Percentiles rank a stretch among this genome's conserved stretches.
Evolutionary conservation across 495 filamentous ascomycete species (phyloP).

Genomic region (Annulohypoxylon stygium): DNA sequence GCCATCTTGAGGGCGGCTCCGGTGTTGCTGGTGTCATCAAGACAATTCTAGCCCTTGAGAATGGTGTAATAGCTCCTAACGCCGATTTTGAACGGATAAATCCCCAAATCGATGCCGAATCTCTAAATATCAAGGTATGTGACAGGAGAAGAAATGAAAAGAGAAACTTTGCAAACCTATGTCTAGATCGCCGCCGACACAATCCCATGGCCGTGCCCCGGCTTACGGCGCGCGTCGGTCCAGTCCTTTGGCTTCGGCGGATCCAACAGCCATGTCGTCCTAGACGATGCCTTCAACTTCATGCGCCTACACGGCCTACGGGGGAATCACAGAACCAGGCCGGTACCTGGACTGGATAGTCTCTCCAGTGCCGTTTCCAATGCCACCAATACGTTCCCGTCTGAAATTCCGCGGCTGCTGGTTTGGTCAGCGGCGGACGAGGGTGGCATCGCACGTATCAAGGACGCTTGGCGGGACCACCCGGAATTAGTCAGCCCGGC

Average conservation of each 20-base stretch:
- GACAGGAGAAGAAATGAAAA: neutral
- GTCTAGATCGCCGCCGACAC: neutral
- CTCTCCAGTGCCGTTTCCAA: too few species aligned
- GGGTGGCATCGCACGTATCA: too few species aligned
- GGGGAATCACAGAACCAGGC: too few species aligned
- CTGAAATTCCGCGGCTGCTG: too few species aligned
- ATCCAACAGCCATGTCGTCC: slow-evolving; percentile 65
- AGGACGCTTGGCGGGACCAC: neutral
- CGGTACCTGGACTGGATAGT: too few species aligned
- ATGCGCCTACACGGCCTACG: neutral
- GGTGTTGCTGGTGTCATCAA: slow-evolving; percentile 67
- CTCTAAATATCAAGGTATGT: neutral
- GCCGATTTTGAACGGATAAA: slow-evolving; percentile 61
- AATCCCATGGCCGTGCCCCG: slow-evolving; percentile 3
- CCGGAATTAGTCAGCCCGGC: neutral
- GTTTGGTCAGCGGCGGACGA: too few species aligned
- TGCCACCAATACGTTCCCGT: too few species aligned
- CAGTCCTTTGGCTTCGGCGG: slow-evolving; percentile 71
- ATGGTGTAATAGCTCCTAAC: slow-evolving; percentile 55
- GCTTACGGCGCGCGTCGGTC: slow-evolving; percentile 58
- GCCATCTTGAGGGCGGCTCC: slow-evolving; percentile 63
- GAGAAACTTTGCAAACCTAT: too few species aligned
- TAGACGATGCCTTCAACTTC: neutral
- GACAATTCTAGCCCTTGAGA: slow-evolving; percentile 57
- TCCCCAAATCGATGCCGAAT: neutral